These are phyloP conservation scores for Annulohypoxylon moriforme DNA, from an alignment of 495 filamentous ascomycete species.

Conservation along the genomic window DNA sequence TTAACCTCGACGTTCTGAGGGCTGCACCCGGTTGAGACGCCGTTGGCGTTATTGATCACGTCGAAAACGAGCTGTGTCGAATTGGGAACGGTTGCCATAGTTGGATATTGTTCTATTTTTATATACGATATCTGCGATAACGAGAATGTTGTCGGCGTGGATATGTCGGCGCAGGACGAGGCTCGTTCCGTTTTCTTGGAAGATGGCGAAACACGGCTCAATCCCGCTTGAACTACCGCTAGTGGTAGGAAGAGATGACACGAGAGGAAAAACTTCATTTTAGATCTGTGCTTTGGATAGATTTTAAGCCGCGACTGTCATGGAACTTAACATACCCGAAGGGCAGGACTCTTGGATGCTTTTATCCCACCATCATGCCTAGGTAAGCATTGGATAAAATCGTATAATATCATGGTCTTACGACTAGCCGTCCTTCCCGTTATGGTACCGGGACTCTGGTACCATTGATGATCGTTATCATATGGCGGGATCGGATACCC, in stretches of 20 bases:
- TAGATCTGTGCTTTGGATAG: background rate
- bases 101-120: conserved; percentile 10
- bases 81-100: conserved; percentile 14
- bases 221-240: background rate
- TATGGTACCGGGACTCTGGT: conserved; percentile 11
- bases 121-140: conserved; percentile 20
- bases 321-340: background rate
- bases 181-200: background rate
- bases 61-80: conserved; percentile 41
- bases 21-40: conserved; percentile 29
- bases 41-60: conserved; percentile 37
- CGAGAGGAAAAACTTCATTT: background rate
- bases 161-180: conserved; percentile 25
- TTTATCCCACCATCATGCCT: conserved; percentile 7
- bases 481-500: conserved; percentile 20
- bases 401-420: conserved; percentile 1
- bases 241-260: conserved; percentile 4
- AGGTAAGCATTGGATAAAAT: conserved; percentile 14
- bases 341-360: background rate
- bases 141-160: conserved; percentile 33
- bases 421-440: conserved; percentile 14
- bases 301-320: background rate
- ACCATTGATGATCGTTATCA: background rate
- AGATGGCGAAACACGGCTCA: background rate
- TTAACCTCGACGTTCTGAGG: conserved; percentile 12